These are phyloP conservation scores for Diaporthe helianthi DNA, from an alignment of 2,329 filamentous ascomycete species.

Conservation along the genomic window DNA sequence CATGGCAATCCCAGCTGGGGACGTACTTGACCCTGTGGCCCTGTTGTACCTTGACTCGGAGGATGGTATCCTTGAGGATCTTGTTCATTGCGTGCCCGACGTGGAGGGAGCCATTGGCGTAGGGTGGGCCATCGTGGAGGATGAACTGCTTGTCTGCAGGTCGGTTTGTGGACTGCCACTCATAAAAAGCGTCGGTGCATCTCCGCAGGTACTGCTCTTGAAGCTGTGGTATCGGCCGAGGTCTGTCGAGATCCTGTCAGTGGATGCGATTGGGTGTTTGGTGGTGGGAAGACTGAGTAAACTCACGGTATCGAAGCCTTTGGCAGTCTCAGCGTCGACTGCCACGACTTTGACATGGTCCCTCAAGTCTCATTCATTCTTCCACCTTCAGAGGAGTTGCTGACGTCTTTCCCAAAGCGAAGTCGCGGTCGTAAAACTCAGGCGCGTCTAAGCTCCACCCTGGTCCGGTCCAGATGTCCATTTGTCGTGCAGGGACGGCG, in stretches of 20 bases:
- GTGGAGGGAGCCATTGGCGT: slow-evolving; percentile 92
- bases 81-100: slow-evolving; percentile 97
- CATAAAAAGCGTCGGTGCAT: slow-evolving; percentile 88
- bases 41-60: slow-evolving; percentile 79
- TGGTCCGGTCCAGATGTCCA: no score
- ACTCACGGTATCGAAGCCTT: slow-evolving; percentile 75
- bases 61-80: slow-evolving; percentile 92
- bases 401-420: neutral
- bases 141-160: slow-evolving; percentile 69
- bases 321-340: slow-evolving; percentile 77
- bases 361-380: slow-evolving; percentile 24
- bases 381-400: slow-evolving; percentile 6
- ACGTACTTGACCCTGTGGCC: slow-evolving; percentile 79
- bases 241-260: slow-evolving; percentile 47
- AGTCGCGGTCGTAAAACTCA: slow-evolving; percentile 23
- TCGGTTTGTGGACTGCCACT: slow-evolving; percentile 75
- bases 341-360: slow-evolving; percentile 67
- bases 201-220: slow-evolving; percentile 69
- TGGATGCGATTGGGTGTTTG: neutral
- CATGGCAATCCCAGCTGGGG: slow-evolving; percentile 98
- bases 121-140: slow-evolving; percentile 94
- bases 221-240: slow-evolving; percentile 57
- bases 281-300: slow-evolving; percentile 16
- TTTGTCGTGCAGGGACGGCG: neutral
- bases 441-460: slow-evolving; percentile 12